These are phyloP conservation scores for Aspergillus wentii DNA, from an alignment of 495 filamentous ascomycete species.

Conservation along the genomic window DNA sequence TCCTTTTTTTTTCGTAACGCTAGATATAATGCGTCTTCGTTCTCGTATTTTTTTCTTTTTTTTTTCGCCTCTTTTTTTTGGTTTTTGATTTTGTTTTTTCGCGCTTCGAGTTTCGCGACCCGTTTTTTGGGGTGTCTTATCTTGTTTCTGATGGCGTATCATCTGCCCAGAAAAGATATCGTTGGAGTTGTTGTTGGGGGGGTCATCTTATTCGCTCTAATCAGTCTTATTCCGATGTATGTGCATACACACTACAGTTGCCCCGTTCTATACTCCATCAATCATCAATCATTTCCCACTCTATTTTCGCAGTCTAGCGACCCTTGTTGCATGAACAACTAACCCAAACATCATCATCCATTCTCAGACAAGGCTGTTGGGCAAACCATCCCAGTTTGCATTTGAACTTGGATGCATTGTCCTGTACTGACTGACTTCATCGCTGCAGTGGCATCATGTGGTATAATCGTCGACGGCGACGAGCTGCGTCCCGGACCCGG, in stretches of 20 bases:
- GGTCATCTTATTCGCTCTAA: slow-evolving; percentile 22
- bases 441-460: slow-evolving; percentile 22
- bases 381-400: not conserved
- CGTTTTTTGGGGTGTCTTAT: slow-evolving; percentile 5
- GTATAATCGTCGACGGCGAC: slow-evolving; percentile 17
- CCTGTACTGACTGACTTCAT: not conserved
- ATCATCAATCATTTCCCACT: not conserved
- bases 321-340: no score
- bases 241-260: slow-evolving; percentile 12
- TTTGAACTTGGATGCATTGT: not conserved
- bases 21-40: no score
- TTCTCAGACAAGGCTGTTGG: no score
- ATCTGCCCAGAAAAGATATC: slow-evolving; percentile 20
- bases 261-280: not conserved
- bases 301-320: not conserved
- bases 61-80: not conserved
- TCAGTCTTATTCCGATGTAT: slow-evolving; percentile 33
- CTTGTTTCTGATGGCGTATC: slow-evolving; percentile 19
- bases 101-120: no score
- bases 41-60: slow-evolving; percentile 5
- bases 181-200: slow-evolving; percentile 34
- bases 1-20: not conserved
- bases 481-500: slow-evolving; percentile 1
- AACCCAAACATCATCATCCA: no score
- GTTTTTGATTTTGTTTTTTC: not conserved